These are phyloP conservation scores for Ceriops tagal DNA, from an alignment of 345 rosid species.

Conservation along the genomic window DNA sequence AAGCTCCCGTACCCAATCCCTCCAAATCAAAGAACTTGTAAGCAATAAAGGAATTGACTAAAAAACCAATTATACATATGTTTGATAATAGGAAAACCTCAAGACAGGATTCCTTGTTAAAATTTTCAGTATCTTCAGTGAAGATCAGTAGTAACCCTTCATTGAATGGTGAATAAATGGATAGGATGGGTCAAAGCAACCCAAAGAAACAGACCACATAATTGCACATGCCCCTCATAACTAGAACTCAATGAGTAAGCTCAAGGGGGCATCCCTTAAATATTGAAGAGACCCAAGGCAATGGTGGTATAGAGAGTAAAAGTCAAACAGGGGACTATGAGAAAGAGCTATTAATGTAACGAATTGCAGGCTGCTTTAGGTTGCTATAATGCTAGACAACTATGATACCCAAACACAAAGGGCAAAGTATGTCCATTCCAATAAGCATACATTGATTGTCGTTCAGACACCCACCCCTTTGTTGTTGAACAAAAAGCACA, in stretches of 20 bases:
- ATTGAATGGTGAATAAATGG: background rate
- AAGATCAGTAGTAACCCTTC: background rate
- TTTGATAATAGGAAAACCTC: too few relatives aligned
- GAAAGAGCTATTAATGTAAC: background rate
- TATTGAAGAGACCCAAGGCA: background rate
- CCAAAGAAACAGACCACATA: background rate
- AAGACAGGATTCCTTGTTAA: too few relatives aligned
- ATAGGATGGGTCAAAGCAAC: background rate
- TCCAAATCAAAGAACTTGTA: too few relatives aligned
- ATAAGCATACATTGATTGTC: background rate
- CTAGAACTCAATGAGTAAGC: background rate
- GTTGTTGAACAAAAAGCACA: background rate
- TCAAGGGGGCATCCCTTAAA: background rate
- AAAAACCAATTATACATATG: too few relatives aligned
- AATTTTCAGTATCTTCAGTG: background rate
- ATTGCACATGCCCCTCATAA: background rate
- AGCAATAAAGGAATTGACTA: too few relatives aligned
- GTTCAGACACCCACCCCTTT: background rate
- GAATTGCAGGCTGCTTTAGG: background rate
- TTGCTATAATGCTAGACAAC: background rate
- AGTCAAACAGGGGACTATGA: background rate
- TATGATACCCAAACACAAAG: background rate
- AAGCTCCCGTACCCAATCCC: too few relatives aligned
- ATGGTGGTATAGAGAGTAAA: too few relatives aligned
- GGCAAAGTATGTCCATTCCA: background rate